Conservation (phyloP, 2,329 filamentous ascomycete species). For the Cryphonectria radicalis region DNA sequence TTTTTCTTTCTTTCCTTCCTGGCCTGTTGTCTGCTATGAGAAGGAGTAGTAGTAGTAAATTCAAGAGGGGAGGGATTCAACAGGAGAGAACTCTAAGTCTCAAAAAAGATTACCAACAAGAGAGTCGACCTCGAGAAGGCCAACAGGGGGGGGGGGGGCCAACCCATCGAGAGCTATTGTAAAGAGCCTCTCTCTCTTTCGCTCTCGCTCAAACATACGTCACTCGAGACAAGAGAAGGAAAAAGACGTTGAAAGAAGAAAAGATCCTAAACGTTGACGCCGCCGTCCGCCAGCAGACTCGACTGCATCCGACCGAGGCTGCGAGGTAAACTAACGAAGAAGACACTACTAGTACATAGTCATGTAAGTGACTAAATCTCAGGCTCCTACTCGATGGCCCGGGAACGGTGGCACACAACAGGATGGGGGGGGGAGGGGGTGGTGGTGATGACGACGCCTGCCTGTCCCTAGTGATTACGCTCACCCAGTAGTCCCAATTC, state of each 20-base stretch:
- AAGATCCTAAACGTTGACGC: not conserved
- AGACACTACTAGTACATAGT: not conserved
- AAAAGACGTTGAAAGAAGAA: not conserved
- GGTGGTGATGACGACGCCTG: constrained; percentile 19
- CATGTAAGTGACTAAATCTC: not conserved
- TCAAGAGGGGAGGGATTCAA: not conserved
- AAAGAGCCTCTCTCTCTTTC: not conserved
- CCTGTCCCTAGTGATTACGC: constrained; percentile 12
- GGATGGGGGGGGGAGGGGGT: not conserved
- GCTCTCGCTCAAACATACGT: not conserved
- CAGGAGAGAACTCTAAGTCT: constrained; percentile 5
- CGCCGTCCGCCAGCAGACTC: not conserved
- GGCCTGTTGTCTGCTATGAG: not conserved
- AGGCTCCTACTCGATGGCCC: not conserved
- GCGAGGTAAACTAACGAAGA: not conserved
- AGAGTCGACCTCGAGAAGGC: not conserved
- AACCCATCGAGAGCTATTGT: not conserved
- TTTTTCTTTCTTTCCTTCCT: too few relatives aligned
- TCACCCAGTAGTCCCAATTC: constrained; percentile 10
- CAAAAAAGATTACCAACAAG: too few relatives aligned
- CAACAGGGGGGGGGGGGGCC: not conserved
- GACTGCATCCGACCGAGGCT: not conserved
- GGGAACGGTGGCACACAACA: not conserved
- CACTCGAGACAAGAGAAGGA: not conserved
- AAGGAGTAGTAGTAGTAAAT: not conserved